Conservation (phyloP, 441 rosid species). For the Bruguiera hainesii region DNA sequence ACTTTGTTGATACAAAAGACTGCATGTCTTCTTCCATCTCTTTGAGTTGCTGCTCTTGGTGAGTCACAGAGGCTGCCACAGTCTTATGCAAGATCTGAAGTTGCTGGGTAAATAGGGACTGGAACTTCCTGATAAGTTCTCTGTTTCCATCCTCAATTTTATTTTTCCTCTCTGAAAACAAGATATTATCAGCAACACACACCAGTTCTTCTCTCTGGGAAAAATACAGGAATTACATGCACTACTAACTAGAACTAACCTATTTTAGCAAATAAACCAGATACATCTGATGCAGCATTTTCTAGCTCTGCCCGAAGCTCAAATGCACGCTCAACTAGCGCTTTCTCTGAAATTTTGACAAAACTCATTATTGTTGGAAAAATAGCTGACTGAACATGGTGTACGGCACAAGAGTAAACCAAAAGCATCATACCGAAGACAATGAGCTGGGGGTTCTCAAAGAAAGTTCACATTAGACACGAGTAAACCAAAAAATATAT, state of each 20-base stretch:
- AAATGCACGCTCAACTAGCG: constrained; percentile 77
- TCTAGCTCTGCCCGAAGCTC: constrained; percentile 83
- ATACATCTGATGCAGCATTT: constrained; percentile 87
- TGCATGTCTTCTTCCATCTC: constrained; percentile 94
- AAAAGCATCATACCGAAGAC: not conserved
- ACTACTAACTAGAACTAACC: constrained; percentile 41
- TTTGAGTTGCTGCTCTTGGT: constrained; percentile 83
- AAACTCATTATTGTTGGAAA: not conserved
- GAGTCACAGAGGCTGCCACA: constrained; percentile 79
- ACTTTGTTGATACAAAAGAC: constrained; percentile 81
- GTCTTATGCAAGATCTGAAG: constrained; percentile 81
- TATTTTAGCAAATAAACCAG: constrained; percentile 83
- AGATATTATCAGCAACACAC: constrained; percentile 21
- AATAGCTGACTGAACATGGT: constrained; percentile 22
- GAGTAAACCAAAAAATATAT: no score
- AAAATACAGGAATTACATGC: not conserved
- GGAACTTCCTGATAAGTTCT: constrained; percentile 71
- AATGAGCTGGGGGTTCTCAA: not conserved
- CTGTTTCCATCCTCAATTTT: constrained; percentile 87
- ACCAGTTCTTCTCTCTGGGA: constrained; percentile 12
- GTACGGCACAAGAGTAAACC: constrained; percentile 6
- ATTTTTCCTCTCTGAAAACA: constrained; percentile 80
- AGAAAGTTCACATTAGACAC: not conserved
- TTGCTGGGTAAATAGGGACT: constrained; percentile 68
- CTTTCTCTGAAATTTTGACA: constrained; percentile 57